phyloP scores from a whole-genome alignment of 2,329 filamentous ascomycete species.

The Colletotrichum sp. region DNA sequence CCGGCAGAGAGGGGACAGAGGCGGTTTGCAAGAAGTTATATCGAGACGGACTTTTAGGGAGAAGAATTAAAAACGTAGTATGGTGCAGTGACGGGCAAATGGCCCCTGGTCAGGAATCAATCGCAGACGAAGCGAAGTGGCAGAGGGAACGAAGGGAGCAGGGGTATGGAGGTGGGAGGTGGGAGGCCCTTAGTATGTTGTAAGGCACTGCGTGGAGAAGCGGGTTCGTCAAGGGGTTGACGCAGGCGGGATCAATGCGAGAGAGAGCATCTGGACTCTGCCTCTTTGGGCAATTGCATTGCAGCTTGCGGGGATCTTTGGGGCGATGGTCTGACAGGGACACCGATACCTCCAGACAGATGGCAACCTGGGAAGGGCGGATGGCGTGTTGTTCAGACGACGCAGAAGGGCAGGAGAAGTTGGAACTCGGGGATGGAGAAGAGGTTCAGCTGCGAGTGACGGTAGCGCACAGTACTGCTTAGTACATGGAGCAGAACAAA shows the following conservation, averaged over 20 bases:
- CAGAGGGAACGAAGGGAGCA: background rate
- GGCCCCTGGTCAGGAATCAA: background rate
- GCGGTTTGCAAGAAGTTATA: constrained; percentile 4
- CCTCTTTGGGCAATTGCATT: constrained; percentile 2
- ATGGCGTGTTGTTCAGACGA: constrained; percentile 15
- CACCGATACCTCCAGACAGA: background rate
- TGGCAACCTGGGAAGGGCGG: background rate
- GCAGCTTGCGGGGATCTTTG: background rate
- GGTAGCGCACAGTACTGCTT: background rate
- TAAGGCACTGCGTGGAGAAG: background rate
- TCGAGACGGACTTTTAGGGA: background rate
- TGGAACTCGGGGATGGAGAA: background rate
- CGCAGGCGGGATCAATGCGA: constrained; percentile 21
- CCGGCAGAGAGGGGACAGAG: background rate
- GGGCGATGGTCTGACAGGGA: background rate
- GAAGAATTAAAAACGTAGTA: background rate
- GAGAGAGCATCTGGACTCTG: background rate
- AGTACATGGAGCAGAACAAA: background rate
- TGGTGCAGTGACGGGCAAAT: background rate
- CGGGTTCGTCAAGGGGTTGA: constrained; percentile 8
- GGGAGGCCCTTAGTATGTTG: background rate
- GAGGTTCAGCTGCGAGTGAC: background rate
- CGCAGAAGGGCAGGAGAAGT: background rate
- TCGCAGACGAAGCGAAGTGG: constrained; percentile 13
- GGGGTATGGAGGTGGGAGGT: background rate